Conservation (phyloP, 768 basidiomycete genomes). For the Amanita rimosa region DNA sequence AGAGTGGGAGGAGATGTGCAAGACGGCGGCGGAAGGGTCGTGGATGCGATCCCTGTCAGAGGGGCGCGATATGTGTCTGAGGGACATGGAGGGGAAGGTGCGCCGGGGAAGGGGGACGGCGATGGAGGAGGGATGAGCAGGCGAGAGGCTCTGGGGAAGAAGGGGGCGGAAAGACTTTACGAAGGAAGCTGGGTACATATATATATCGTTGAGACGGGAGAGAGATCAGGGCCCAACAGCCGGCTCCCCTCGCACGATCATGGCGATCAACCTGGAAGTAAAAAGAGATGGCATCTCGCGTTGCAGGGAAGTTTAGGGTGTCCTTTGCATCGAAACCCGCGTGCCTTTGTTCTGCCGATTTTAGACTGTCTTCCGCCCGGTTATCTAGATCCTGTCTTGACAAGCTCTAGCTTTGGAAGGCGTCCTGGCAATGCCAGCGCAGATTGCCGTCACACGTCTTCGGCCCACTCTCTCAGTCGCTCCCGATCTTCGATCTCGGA, state of each 20-base stretch:
- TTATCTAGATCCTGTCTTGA: constrained; percentile 32
- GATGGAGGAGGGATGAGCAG: constrained; percentile 12
- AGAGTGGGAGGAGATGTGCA: constrained; percentile 25
- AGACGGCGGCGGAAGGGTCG: constrained; percentile 32
- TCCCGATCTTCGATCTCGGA: constrained; percentile 23
- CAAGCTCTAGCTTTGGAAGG: constrained; percentile 9
- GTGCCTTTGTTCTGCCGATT: constrained; percentile 46
- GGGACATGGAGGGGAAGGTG: constrained; percentile 36
- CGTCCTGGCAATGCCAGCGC: constrained; percentile 11
- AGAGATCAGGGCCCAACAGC: constrained; percentile 31
- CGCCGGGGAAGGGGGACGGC: constrained; percentile 17
- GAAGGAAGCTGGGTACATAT: constrained; percentile 35
- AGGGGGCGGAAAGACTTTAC: constrained; percentile 40
- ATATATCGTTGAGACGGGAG: constrained; percentile 37
- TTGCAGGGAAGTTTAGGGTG: constrained; percentile 29
- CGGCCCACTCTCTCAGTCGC: constrained; percentile 13
- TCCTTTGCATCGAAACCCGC: constrained; percentile 40
- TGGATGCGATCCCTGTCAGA: constrained; percentile 55
- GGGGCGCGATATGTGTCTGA: constrained; percentile 49
- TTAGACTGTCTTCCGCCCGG: constrained; percentile 30
- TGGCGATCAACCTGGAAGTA: constrained; percentile 44
- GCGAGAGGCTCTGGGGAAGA: constrained; percentile 16
- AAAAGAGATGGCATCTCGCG: constrained; percentile 32
- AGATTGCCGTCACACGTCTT: constrained; percentile 19
- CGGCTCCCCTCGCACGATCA: constrained; percentile 50